Evolutionary conservation across 768 basidiomycete species (phyloP).

Genomic region (Omphalotus guepiniiformis): DNA sequence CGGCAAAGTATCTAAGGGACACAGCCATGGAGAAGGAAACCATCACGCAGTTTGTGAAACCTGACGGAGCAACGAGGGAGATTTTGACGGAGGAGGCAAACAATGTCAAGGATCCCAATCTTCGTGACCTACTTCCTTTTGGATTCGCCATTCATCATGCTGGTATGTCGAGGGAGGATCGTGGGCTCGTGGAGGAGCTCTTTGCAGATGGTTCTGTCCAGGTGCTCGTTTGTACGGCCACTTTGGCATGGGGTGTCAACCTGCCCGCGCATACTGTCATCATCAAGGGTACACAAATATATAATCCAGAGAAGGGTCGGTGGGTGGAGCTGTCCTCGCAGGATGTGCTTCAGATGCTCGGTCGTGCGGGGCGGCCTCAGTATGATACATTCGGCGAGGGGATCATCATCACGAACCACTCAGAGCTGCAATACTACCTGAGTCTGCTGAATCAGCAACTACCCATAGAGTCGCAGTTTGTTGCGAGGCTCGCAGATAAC

Average conservation of each 20-base stretch:
- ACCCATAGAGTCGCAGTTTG: constrained; percentile 95
- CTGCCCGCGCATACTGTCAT: constrained; percentile 96
- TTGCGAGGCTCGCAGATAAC: constrained; percentile 89
- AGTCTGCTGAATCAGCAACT: constrained; percentile 95
- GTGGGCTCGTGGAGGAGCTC: constrained; percentile 88
- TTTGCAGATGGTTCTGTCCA: constrained; percentile 91
- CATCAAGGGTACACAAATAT: constrained; percentile 99
- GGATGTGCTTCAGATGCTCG: constrained; percentile 98
- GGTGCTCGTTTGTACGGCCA: constrained; percentile 95
- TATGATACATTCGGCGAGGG: constrained; percentile 98
- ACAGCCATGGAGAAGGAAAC: constrained; percentile 96
- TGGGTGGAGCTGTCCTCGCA: constrained; percentile 96
- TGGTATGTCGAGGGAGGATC: constrained; percentile 90
- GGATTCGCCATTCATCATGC: constrained; percentile 98
- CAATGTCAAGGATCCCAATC: constrained; percentile 75
- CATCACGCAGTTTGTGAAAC: constrained; percentile 92
- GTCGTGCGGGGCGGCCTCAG: constrained; percentile 94
- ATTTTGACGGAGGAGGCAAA: constrained; percentile 82
- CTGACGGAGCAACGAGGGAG: constrained; percentile 88
- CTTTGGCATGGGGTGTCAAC: constrained; percentile 99
- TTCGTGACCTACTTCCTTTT: constrained; percentile 90
- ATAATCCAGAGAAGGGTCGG: constrained; percentile 96
- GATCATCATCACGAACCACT: constrained; percentile 97
- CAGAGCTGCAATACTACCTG: constrained; percentile 95
- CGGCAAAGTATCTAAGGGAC: constrained; percentile 90